These are phyloP conservation scores for Pseudisothecium myosuroides DNA, from an alignment of 225 moss, liverwort and hornwort genomes.

Conservation along the genomic window DNA sequence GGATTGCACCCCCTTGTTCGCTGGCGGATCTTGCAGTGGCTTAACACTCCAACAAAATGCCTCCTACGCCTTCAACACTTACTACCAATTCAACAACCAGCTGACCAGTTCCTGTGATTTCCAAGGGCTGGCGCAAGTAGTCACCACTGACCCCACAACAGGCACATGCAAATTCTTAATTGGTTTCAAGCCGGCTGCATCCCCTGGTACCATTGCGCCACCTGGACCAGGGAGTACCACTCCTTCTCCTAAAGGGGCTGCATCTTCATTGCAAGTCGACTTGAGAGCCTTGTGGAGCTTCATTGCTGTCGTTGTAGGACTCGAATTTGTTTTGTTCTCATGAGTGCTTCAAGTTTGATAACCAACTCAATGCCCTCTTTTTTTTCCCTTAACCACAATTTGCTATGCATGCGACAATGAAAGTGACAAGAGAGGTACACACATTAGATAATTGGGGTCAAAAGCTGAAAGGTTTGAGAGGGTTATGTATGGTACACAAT, in stretches of 20 bases:
- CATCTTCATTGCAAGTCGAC: neutral
- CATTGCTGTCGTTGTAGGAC: neutral
- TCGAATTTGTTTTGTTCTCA: neutral
- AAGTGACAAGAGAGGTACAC: neutral
- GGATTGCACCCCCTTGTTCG: slow-evolving; percentile 50
- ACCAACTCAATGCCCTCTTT: neutral
- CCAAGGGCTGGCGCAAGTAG: slow-evolving; percentile 43
- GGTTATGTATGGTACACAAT: neutral
- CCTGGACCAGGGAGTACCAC: neutral
- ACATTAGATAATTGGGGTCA: neutral
- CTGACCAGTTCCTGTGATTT: slow-evolving; percentile 42
- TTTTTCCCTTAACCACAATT: neutral
- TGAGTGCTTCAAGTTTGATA: neutral
- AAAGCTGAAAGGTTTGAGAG: neutral
- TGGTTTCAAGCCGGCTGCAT: slow-evolving; percentile 14
- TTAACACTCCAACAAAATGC: slow-evolving; percentile 43
- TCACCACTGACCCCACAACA: slow-evolving; percentile 44
- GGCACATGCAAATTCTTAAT: slow-evolving; percentile 52
- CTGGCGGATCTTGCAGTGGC: slow-evolving; percentile 46
- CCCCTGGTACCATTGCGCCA: neutral
- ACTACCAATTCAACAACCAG: slow-evolving; percentile 79
- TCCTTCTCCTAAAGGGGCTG: neutral
- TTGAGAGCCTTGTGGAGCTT: neutral
- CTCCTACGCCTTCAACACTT: slow-evolving; percentile 86
- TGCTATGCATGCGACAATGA: neutral